A percentile compares a stretch with the other conserved stretches of the same genome.
Evolutionary conservation across 345 rosid species (phyloP).

Genomic region (Ceriops decandra): DNA sequence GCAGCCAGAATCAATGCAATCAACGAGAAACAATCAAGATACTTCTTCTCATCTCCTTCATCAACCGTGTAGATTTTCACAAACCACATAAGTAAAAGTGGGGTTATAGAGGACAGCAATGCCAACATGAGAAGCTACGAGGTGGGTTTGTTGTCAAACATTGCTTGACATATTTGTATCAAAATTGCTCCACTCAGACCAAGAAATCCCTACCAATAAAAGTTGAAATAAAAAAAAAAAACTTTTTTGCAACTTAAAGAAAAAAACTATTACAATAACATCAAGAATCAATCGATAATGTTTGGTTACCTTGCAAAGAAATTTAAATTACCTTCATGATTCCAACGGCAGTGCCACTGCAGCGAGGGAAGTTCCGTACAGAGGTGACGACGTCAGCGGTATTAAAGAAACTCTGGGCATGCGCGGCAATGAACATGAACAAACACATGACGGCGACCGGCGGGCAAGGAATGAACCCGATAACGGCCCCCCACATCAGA

Average conservation of each 20-base stretch:
- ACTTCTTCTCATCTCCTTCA: constrained; percentile 39
- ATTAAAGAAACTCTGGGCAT: constrained; percentile 37
- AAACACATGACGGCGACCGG: constrained; percentile 34
- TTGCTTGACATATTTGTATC: constrained; percentile 43
- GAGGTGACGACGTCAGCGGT: constrained; percentile 36
- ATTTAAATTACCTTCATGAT: constrained; percentile 34
- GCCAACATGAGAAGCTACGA: constrained; percentile 42
- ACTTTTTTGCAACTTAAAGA: no score
- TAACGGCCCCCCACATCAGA: constrained; percentile 61
- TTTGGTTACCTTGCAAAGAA: neutral
- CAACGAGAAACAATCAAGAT: constrained; percentile 38
- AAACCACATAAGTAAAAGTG: constrained; percentile 46
- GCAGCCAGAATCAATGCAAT: constrained; percentile 41
- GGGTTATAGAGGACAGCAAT: constrained; percentile 28
- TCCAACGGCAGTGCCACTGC: constrained; percentile 37
- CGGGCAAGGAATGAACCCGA: constrained; percentile 40
- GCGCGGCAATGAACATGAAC: constrained; percentile 35
- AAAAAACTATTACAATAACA: no score
- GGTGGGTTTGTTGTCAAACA: constrained; percentile 32
- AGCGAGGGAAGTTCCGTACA: constrained; percentile 27
- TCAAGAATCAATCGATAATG: no score
- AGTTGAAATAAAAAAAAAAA: neutral
- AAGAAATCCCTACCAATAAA: constrained; percentile 41
- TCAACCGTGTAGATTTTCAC: constrained; percentile 31
- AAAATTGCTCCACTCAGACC: constrained; percentile 56